A percentile compares a stretch with the other conserved stretches of the same genome.
phyloP scores from a whole-genome alignment of 1,139 yeast species.

The Lizanozyma gosingica region DNA sequence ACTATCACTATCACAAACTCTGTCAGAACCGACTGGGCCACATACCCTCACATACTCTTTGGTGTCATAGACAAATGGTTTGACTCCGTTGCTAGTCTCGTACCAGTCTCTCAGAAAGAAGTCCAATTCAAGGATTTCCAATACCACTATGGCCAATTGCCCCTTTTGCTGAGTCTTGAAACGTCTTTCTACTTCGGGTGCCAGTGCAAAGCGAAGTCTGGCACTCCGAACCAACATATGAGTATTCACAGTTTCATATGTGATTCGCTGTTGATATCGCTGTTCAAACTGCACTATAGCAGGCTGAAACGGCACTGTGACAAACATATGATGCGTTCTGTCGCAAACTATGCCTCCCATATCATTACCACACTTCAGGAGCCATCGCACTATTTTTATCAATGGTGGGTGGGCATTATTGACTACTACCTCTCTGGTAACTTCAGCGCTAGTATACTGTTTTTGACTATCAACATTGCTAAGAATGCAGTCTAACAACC shows the following conservation, averaged over 20 bases:
- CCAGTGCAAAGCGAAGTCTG: constrained; percentile 8
- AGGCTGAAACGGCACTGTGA: constrained; percentile 11
- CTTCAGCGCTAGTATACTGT: neutral
- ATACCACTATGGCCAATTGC: constrained; percentile 3
- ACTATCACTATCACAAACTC: neutral
- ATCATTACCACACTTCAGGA: constrained; percentile 5
- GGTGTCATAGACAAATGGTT: constrained; percentile 8
- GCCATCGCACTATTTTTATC: neutral
- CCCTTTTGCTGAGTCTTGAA: constrained; percentile 1
- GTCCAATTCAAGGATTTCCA: constrained; percentile 9
- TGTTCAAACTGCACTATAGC: constrained; percentile 13
- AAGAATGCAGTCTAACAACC: neutral
- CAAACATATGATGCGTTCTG: constrained; percentile 12
- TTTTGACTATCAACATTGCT: neutral
- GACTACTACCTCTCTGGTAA: neutral
- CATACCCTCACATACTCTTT: neutral
- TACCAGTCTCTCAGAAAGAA: constrained; percentile 11
- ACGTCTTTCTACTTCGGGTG: neutral
- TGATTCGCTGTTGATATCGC: constrained; percentile 11
- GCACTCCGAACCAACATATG: constrained; percentile 11
- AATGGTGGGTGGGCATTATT: neutral
- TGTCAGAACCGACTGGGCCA: constrained; percentile 2
- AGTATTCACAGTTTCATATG: constrained; percentile 11
- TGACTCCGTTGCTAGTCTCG: constrained; percentile 4
- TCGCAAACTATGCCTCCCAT: constrained; percentile 13